phyloP scores from a whole-genome alignment of 129 eudicot species.

The Tanacetum coccineum region DNA sequence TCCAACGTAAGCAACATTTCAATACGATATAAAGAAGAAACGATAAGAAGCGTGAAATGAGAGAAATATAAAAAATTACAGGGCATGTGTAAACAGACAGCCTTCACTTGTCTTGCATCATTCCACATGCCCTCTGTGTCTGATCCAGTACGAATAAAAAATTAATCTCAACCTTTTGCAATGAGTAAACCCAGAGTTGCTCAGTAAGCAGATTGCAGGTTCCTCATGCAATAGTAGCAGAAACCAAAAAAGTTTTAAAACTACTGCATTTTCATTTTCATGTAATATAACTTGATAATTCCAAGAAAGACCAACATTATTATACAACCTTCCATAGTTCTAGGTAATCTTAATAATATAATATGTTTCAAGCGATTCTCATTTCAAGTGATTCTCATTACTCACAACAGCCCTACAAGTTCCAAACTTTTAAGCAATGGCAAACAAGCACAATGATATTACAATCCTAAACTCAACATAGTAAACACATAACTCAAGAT shows the following conservation, averaged over 20 bases:
- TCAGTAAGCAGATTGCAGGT: too few relatives aligned
- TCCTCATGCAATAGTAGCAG: constrained; percentile 46
- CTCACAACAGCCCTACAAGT: not conserved
- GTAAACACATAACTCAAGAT: too few relatives aligned
- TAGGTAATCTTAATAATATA: too few relatives aligned
- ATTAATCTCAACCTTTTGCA: constrained; percentile 46
- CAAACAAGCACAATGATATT: not conserved
- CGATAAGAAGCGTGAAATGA: not conserved
- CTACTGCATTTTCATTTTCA: constrained; percentile 10
- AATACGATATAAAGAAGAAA: not conserved
- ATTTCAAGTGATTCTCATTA: not conserved
- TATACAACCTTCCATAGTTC: too few relatives aligned
- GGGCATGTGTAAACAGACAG: constrained; percentile 47
- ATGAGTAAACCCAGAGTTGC: constrained; percentile 44
- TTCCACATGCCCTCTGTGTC: constrained; percentile 45
- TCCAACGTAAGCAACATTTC: not conserved
- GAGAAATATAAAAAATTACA: constrained; percentile 25
- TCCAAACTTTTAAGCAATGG: not conserved
- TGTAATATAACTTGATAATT: not conserved
- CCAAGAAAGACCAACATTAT: not conserved
- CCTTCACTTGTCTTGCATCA: constrained; percentile 44
- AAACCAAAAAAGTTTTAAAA: too few relatives aligned
- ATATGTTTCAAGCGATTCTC: too few relatives aligned
- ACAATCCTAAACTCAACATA: too few relatives aligned
- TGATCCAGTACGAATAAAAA: constrained; percentile 46